Conservation (phyloP, 2,329 filamentous ascomycete species). For the Triangularia verruculosa region DNA sequence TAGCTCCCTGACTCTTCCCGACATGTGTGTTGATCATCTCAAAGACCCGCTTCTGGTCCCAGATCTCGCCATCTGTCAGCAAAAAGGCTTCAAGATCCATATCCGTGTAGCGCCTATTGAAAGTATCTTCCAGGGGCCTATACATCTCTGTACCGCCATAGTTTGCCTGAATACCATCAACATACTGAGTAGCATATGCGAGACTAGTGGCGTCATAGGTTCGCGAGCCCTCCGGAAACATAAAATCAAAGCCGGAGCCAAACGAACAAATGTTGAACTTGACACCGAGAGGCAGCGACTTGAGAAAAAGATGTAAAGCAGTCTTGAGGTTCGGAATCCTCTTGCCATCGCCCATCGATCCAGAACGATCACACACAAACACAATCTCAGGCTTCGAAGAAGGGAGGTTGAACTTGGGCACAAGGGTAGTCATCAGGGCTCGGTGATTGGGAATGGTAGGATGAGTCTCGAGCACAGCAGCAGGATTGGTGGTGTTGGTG, state of each 20-base stretch:
- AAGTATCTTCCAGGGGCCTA: conserved; percentile 42
- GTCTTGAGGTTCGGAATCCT: conserved; percentile 53
- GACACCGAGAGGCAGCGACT: conserved; percentile 60
- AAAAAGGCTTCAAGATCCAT: conserved; percentile 53
- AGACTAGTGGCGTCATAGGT: conserved; percentile 45
- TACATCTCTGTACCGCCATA: conserved; percentile 56
- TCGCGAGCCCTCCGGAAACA: conserved; percentile 46
- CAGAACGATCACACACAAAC: conserved; percentile 70
- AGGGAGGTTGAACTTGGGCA: conserved; percentile 66
- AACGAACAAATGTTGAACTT: conserved; percentile 72
- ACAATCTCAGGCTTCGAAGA: conserved; percentile 59
- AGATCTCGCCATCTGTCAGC: conserved; percentile 56
- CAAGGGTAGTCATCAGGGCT: conserved; percentile 67
- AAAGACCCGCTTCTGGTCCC: conserved; percentile 45
- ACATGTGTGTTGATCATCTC: conserved; percentile 43
- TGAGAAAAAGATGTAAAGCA: conserved; percentile 62
- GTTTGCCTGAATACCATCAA: conserved; percentile 42
- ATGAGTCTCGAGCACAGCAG: conserved; percentile 65
- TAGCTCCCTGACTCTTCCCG: conserved; percentile 38
- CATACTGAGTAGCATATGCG: conserved; percentile 40
- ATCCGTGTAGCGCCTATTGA: conserved; percentile 42
- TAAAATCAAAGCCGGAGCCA: conserved; percentile 45
- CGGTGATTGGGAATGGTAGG: conserved; percentile 58
- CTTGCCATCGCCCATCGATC: conserved; percentile 52
- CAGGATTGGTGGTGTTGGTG: conserved; percentile 57